Percentiles rank a stretch among this genome's conserved stretches.
Evolutionary conservation across 768 basidiomycete genomes (phyloP).

Genomic region (Tephrocybe sp.): DNA sequence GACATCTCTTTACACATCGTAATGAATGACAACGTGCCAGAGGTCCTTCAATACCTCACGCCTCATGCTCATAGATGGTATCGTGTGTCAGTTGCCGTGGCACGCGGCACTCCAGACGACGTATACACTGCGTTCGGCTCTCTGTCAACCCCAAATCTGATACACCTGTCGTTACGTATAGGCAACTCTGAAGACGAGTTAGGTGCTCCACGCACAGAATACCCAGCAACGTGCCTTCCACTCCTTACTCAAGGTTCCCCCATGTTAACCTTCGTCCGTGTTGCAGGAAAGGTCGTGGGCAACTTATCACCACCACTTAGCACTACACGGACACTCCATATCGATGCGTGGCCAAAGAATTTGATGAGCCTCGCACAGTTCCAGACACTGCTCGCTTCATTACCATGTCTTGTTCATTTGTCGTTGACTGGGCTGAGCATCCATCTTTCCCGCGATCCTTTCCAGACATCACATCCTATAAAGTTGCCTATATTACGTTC

Average conservation of each 20-base stretch:
- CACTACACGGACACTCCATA: slow-evolving; percentile 36
- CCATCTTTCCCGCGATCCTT: slow-evolving; percentile 29
- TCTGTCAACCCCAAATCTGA: slow-evolving; percentile 29
- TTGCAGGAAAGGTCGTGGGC: slow-evolving; percentile 39
- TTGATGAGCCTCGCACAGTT: slow-evolving; percentile 34
- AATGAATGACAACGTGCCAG: slow-evolving; percentile 20
- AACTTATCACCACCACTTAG: slow-evolving; percentile 34
- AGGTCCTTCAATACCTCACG: slow-evolving; percentile 28
- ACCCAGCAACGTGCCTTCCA: slow-evolving; percentile 22
- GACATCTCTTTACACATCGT: slow-evolving; percentile 31
- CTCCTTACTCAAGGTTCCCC: slow-evolving; percentile 32
- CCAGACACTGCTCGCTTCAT: slow-evolving; percentile 27
- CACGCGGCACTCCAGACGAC: slow-evolving; percentile 20
- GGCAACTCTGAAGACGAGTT: slow-evolving; percentile 22
- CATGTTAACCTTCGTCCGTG: slow-evolving; percentile 35
- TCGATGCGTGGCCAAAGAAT: slow-evolving; percentile 37
- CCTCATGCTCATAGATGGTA: slow-evolving; percentile 37
- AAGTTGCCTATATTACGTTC: slow-evolving; percentile 31
- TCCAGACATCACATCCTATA: slow-evolving; percentile 25
- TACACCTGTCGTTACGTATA: slow-evolving; percentile 37
- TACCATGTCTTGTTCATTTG: slow-evolving; percentile 36
- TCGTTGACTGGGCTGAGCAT: slow-evolving; percentile 39
- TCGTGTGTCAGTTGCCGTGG: slow-evolving; percentile 30
- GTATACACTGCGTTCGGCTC: slow-evolving; percentile 25
- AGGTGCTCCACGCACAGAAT: slow-evolving; percentile 27